phyloP scores from a whole-genome alignment of 352 stramenopile species.

The Phytophthora uliginosa region DNA sequence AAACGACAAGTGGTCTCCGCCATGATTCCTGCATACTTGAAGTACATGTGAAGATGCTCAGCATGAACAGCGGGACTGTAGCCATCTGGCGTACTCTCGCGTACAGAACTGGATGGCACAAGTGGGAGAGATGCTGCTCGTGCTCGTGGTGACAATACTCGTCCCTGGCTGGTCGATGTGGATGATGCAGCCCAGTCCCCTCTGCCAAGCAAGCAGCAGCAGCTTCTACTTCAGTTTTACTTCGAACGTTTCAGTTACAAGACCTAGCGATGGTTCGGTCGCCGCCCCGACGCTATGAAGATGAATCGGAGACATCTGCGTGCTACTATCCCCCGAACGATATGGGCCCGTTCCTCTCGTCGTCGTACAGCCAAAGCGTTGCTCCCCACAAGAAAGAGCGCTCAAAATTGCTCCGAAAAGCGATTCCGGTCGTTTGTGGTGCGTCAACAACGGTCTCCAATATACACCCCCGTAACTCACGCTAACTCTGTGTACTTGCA shows the following conservation, averaged over 20 bases:
- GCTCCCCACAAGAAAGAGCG: slow-evolving; percentile 33
- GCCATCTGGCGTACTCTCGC: not conserved
- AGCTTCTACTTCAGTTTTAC: slow-evolving; percentile 30
- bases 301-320: slow-evolving; percentile 31
- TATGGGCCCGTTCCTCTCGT: slow-evolving; percentile 41
- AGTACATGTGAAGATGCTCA: slow-evolving; percentile 1
- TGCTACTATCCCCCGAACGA: slow-evolving; percentile 42
- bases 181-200: slow-evolving; percentile 9
- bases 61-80: not conserved
- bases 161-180: not conserved
- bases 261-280: slow-evolving; percentile 31
- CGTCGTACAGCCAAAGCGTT: slow-evolving; percentile 32
- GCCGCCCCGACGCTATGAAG: slow-evolving; percentile 29
- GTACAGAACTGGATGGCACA: not conserved
- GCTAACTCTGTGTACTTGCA: not conserved
- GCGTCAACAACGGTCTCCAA: slow-evolving; percentile 6
- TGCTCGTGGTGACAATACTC: slow-evolving; percentile 14
- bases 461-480: not conserved
- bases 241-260: slow-evolving; percentile 24
- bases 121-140: slow-evolving; percentile 14
- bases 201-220: slow-evolving; percentile 25
- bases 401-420: slow-evolving; percentile 25
- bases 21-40: not conserved
- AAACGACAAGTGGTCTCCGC: slow-evolving; percentile 6
- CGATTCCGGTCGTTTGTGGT: slow-evolving; percentile 40